Base-by-base conservation (phyloP, 2,329 filamentous ascomycete genomes). In the Parasarocladium wereldwijsianum region DNA sequence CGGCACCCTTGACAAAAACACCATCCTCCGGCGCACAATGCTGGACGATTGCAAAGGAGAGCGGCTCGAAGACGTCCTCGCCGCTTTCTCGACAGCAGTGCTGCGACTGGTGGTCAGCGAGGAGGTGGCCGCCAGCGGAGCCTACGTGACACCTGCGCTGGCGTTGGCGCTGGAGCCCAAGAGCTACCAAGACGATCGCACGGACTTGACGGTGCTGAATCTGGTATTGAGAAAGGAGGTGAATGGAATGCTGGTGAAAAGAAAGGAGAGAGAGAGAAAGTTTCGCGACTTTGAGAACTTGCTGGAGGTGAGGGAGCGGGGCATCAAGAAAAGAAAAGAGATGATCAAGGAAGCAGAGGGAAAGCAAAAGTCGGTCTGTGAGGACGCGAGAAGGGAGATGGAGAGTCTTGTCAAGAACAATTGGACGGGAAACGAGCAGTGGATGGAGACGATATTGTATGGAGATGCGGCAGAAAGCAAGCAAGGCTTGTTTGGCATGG, bases 31-130 rank as follows among this genome's bases (percentile, higher is more conserved):
- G 30, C 94, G 93, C 58, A 93, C 84, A 0, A 93, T 94, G 82
- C 62, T 98, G 30, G 90, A 98, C 47, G 87, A 98, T 43, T 98
- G 90, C 56, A 86, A 80, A 40, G 87, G 87, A 5, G 85, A 93
- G 32, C 76, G 83, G 38, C 70, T 96, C 32, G 85, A 86, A 47
- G 90, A 98, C 46, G 58, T 93, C 2, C 63, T 96, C 17, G 73
- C 83, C 3, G 64, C 73, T 1, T 92, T 98, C 43, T 94, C 87
- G 2, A 81, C 80, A 10, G 70, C 74, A 0, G 85, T 93, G 1
- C 51, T 96, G 37, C 80, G 80, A 45, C 84, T 77, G 44, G 52
- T 70, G 1, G 54, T 80, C 1, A 57, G 63, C 0, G 54, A 58
- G 24, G 47, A 58, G 22, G 42, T 50, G 23, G 48, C 50, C 13